Percentiles rank a stretch among this genome's conserved stretches.
Conservation (phyloP, 768 basidiomycete species). For the Mycena belliarum region DNA sequence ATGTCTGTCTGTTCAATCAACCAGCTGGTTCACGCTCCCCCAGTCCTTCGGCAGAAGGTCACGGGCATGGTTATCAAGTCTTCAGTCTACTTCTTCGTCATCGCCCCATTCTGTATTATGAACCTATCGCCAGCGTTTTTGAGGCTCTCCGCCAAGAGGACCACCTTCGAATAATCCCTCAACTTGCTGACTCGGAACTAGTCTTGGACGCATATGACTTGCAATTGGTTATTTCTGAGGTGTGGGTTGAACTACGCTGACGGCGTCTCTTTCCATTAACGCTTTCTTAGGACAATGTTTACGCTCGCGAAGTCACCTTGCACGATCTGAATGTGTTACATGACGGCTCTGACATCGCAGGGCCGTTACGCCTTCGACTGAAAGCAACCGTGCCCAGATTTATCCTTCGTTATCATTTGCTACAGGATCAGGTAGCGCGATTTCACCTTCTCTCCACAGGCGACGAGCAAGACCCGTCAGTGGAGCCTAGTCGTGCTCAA, state of each 20-base stretch:
- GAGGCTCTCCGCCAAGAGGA: conserved; percentile 71
- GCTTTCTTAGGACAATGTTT: conserved; percentile 60
- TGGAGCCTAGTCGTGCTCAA: neutral
- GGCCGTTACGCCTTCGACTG: conserved; percentile 63
- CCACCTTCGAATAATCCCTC: conserved; percentile 44
- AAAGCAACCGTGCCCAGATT: conserved; percentile 56
- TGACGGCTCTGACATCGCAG: conserved; percentile 60
- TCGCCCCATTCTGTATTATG: conserved; percentile 74
- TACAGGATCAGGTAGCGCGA: conserved; percentile 56
- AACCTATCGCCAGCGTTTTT: conserved; percentile 69
- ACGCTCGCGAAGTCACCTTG: conserved; percentile 66
- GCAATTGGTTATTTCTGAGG: conserved; percentile 66
- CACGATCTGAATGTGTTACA: conserved; percentile 74
- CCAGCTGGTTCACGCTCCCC: conserved; percentile 33
- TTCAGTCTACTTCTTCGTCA: conserved; percentile 57
- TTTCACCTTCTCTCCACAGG: conserved; percentile 24
- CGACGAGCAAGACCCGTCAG: conserved; percentile 3
- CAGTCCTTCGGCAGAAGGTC: conserved; percentile 26
- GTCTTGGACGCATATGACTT: conserved; percentile 72
- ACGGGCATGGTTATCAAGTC: conserved; percentile 19
- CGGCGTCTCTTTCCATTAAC: neutral
- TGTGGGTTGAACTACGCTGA: conserved; percentile 29
- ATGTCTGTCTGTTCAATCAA: conserved; percentile 60
- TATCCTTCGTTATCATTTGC: conserved; percentile 61
- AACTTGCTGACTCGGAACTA: conserved; percentile 61